phyloP scores from a whole-genome alignment of 2,329 filamentous ascomycete genomes.

The Ceratocystiopsis brevicomis region DNA sequence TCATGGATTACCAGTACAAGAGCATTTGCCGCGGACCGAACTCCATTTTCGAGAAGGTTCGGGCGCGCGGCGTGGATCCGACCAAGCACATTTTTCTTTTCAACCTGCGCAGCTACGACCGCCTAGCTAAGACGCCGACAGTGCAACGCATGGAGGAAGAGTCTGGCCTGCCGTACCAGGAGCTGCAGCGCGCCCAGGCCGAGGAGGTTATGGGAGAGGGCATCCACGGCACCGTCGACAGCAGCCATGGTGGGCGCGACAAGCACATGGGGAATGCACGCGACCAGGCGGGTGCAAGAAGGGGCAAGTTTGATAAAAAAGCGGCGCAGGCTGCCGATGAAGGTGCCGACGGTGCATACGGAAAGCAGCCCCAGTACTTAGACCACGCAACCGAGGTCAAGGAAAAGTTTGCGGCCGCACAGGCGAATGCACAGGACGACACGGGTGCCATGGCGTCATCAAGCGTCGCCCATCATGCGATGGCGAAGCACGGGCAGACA shows the following conservation, averaged over 20 bases:
- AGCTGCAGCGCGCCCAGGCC: slow-evolving; percentile 73
- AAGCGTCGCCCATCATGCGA: slow-evolving; percentile 59
- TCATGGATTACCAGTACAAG: slow-evolving; percentile 98
- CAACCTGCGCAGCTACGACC: slow-evolving; percentile 83
- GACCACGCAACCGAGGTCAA: slow-evolving; percentile 27
- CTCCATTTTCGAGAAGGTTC: slow-evolving; percentile 70
- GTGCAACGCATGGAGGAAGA: slow-evolving; percentile 60
- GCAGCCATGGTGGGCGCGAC: slow-evolving; percentile 24
- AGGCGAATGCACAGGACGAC: neutral
- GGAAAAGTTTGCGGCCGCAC: slow-evolving; percentile 28
- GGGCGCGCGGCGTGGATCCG: slow-evolving; percentile 55
- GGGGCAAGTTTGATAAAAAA: slow-evolving; percentile 20
- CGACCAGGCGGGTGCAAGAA: slow-evolving; percentile 13
- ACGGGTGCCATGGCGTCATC: slow-evolving; percentile 13
- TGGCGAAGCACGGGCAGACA: slow-evolving; percentile 36
- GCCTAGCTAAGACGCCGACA: slow-evolving; percentile 62
- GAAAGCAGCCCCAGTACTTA: neutral
- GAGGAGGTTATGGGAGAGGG: slow-evolving; percentile 70
- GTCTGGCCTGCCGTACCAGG: slow-evolving; percentile 62
- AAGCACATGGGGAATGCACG: slow-evolving; percentile 26
- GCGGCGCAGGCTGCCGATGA: neutral
- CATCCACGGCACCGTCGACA: slow-evolving; percentile 38
- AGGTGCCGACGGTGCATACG: no score
- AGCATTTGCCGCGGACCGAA: slow-evolving; percentile 82
- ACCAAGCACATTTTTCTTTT: slow-evolving; percentile 75